Percentiles rank a stretch among this genome's conserved stretches.
Conservation (phyloP, 305 asterid genomes). For the Solanum hybrid region DNA sequence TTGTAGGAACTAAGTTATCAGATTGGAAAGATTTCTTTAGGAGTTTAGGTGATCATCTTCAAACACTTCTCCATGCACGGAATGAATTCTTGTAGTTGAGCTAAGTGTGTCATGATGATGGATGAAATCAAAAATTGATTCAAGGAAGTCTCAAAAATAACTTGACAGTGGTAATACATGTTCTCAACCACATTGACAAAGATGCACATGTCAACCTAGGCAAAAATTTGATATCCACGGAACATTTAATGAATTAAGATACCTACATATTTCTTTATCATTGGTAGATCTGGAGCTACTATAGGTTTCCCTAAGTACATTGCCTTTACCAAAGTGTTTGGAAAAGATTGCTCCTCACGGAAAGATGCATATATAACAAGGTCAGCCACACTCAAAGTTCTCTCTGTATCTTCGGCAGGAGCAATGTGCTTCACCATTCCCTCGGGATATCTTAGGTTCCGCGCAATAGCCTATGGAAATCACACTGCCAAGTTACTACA, state of each 20-base stretch:
- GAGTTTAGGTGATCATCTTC: background rate
- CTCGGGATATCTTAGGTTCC: constrained; percentile 57
- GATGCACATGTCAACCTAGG: background rate
- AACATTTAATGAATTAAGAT: constrained; percentile 11
- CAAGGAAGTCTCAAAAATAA: background rate
- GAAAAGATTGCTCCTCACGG: constrained; percentile 71
- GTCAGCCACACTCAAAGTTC: constrained; percentile 44
- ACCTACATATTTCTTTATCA: constrained; percentile 71
- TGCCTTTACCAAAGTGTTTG: constrained; percentile 67
- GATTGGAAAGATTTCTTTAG: background rate
- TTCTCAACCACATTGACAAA: background rate
- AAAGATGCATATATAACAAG: constrained; percentile 83
- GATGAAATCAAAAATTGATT: background rate
- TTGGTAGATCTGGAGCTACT: constrained; percentile 69
- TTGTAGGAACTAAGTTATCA: background rate
- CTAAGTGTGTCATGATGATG: background rate
- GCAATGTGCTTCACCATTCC: constrained; percentile 58
- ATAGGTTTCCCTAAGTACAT: constrained; percentile 80
- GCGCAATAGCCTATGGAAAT: constrained; percentile 51
- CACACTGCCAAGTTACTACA: background rate
- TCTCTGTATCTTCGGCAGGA: constrained; percentile 33
- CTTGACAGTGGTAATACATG: background rate
- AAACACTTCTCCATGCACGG: background rate
- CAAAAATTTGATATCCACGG: background rate
- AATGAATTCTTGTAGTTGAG: background rate